Evolutionary conservation across 306 rosid species (phyloP).

Genomic region (Cercis canadensis): DNA sequence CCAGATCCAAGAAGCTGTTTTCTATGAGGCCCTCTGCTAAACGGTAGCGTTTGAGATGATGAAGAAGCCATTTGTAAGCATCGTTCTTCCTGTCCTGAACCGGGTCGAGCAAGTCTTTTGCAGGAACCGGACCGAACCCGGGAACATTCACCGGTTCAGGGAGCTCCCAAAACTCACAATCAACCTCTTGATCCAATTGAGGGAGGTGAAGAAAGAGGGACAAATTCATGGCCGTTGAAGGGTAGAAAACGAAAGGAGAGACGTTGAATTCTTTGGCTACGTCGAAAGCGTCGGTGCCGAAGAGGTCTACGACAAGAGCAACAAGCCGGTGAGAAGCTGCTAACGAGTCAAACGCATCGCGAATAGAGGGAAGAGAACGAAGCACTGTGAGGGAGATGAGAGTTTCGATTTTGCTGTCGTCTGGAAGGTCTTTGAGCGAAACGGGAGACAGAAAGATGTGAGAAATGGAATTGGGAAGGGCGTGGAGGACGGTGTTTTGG

Average conservation of each 20-base stretch:
- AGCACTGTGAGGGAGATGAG: slow-evolving; percentile 37
- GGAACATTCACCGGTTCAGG: slow-evolving; percentile 58
- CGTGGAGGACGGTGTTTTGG: slow-evolving; percentile 50
- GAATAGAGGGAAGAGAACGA: slow-evolving; percentile 47
- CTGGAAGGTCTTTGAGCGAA: slow-evolving; percentile 27
- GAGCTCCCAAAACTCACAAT: slow-evolving; percentile 54
- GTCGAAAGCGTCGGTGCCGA: slow-evolving; percentile 65
- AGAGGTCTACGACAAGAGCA: slow-evolving; percentile 58
- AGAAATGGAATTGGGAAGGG: slow-evolving; percentile 44
- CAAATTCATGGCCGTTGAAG: slow-evolving; percentile 54
- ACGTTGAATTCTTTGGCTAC: slow-evolving; percentile 48
- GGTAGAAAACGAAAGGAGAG: slow-evolving; percentile 52
- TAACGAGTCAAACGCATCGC: slow-evolving; percentile 20
- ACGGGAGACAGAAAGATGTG: slow-evolving; percentile 46
- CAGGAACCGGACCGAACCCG: slow-evolving; percentile 62
- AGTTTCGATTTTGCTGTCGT: slow-evolving; percentile 26
- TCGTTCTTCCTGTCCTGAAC: slow-evolving; percentile 65
- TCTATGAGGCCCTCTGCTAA: slow-evolving; percentile 58
- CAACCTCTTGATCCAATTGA: slow-evolving; percentile 43
- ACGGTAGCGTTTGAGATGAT: slow-evolving; percentile 47
- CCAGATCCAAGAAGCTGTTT: slow-evolving; percentile 69
- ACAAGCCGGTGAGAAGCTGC: background rate
- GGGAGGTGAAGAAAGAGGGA: slow-evolving; percentile 55
- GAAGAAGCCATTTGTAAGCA: slow-evolving; percentile 55
- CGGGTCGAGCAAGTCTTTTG: slow-evolving; percentile 58